These are phyloP conservation scores for Gossypium trilobum DNA, from an alignment of 441 rosid species.

Conservation along the genomic window DNA sequence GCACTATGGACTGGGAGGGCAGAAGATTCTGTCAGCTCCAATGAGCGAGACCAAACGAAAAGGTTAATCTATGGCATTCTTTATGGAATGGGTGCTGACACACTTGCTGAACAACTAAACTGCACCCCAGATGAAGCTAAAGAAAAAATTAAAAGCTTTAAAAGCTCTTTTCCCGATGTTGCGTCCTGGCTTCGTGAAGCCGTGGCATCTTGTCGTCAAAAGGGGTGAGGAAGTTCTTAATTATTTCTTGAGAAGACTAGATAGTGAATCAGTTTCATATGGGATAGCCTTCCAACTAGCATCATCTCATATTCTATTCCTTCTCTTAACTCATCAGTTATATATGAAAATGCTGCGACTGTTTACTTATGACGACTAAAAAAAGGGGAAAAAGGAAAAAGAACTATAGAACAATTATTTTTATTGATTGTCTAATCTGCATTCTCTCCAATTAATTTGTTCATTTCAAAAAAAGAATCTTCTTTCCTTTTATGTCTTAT, in stretches of 20 bases:
- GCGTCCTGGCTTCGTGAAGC: slow-evolving; percentile 75
- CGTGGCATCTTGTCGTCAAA: slow-evolving; percentile 57
- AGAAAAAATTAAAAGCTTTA: slow-evolving; percentile 72
- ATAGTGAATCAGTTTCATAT: neutral
- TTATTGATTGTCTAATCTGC: neutral
- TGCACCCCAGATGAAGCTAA: slow-evolving; percentile 79
- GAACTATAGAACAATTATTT: neutral
- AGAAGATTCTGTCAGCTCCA: slow-evolving; percentile 45
- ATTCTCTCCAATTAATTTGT: neutral
- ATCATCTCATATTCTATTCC: slow-evolving; percentile 1
- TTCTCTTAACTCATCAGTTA: neutral
- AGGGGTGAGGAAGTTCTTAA: slow-evolving; percentile 48
- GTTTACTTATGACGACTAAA: neutral
- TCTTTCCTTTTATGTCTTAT: neutral
- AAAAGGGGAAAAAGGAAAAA: neutral
- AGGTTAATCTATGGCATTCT: slow-evolving; percentile 91
- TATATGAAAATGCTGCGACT: neutral
- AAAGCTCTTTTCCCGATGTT: slow-evolving; percentile 76
- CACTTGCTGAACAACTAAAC: slow-evolving; percentile 76
- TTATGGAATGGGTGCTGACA: slow-evolving; percentile 94
- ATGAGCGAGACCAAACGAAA: slow-evolving; percentile 86
- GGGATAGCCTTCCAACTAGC: neutral
- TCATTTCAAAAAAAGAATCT: neutral
- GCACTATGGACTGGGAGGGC: slow-evolving; percentile 78
- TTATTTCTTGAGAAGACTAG: neutral